Base-by-base conservation (phyloP, 495 filamentous ascomycete species). In the Trichoderma erinaceum region DNA sequence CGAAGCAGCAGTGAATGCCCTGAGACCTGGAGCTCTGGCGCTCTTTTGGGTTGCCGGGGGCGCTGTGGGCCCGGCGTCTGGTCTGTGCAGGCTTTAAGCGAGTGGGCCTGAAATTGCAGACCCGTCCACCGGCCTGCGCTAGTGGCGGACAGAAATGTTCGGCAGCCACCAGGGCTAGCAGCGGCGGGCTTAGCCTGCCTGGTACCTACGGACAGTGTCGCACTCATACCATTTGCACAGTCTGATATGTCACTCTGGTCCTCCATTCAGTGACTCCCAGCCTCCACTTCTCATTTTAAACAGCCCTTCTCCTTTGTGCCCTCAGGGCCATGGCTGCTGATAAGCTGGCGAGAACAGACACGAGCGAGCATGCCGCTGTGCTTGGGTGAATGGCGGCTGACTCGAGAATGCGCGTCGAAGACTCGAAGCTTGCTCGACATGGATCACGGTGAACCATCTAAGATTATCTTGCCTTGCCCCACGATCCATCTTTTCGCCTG, bases 41-140 rank as follows among this genome's bases (percentile, higher is more conserved):
- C 65, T 61, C 23, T 27, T 61, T 18, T 61, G 23, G 56, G 56
- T 61, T 61, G 56, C 56, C 11, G 56, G 23, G 56, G 56, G 23
- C 25, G 56, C 56, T 11, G 56, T 61, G 56, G 56, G 56, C 56
- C 56, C 23, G 44, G 65, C 41, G 11, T 25, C 48, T 67, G 66
- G 66, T 63, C 66, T 35, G 48, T 67, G 66, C 66, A 16, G 44
- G 46, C 48, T 43, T 67, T 67, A 67, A 67, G 66, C 66, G 66
- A 67, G 50, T 67, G 66, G 66, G 43, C 38, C 46, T 44, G 50
- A 67, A 67, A 63, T 67, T 63, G 48, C 65, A 52, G 65, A 66
- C 64, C 64, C 64, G 64, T 48, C 63, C 21, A 65, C 32, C 63
- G 35, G 35, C 63, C 63, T 41, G 63, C 63, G 63, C 63, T 65